Evolutionary conservation across 2,329 filamentous ascomycete genomes (phyloP), one percentile per base, ranked within the genome.

Genomic region (Cladosporium sp.): DNA sequence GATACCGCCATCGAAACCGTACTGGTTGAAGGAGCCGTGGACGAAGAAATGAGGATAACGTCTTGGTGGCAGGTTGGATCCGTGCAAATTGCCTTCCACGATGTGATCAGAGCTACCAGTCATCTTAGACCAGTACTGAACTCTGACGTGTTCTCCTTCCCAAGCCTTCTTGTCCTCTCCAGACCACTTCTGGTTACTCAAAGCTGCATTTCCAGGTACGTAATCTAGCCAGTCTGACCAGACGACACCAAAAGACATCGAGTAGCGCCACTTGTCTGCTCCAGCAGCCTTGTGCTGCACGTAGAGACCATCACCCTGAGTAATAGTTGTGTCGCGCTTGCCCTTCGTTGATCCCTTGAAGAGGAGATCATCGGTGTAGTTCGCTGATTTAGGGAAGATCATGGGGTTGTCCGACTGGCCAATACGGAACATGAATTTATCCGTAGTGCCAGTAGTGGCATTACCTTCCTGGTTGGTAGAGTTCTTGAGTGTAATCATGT

Each of bases 11-110:
- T 88, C 85, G 65, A 81, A 88, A 14, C 85, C 85, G 65, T 82
- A 88, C 60, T 83, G 76, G 66, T 88, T 88, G 71, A 81, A 87
- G 0, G 78, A 76, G 1, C 85, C 86, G 51, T 87, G 83, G 50
- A 84, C 78, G 67, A 83, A 85, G 11, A 88, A 71, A 68, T 88
- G 84, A 5, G 85, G 85, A 66, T 84, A 85, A 30, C 82, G 78
- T 52, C 84, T 62, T 12, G 63, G 61, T 9, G 75, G 72, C 5
- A 72, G 68, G 6, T 70, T 69, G 28, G 74, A 72, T 40, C 73
- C 74, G 22, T 71, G 74, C 19, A 80, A 65, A 69, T 88, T 85
- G 38, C 80, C 82, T 64, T 88, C 80, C 66, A 87, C 83, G 11
- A 84, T 71, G 64, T 86, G 83, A 61, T 79, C 77, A 65, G 82